A percentile compares a stretch with the other conserved stretches of the same genome.
These are phyloP conservation scores for Trichoderma semiorbis DNA, from an alignment of 2,329 filamentous ascomycete species.

Conservation along the genomic window DNA sequence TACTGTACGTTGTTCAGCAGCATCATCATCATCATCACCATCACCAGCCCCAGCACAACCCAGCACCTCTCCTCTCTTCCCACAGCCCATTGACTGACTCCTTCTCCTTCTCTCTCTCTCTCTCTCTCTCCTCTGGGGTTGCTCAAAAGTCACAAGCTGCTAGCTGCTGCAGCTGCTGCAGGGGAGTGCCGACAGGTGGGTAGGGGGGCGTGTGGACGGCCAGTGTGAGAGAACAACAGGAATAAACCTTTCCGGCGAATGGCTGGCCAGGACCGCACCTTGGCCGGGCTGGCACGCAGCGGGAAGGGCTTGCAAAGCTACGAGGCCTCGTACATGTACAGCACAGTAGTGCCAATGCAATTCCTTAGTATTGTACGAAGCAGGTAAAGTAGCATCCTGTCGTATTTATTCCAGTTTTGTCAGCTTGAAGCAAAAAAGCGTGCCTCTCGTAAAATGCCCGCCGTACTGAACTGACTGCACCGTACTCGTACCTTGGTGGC, in stretches of 20 bases:
- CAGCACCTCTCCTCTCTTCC: not conserved
- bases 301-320: not conserved
- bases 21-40: not conserved
- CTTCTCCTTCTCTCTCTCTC: not conserved
- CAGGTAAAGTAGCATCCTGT: not conserved
- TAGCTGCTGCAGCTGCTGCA: conserved; percentile 9
- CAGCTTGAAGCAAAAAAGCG: not conserved
- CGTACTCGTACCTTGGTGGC: not conserved
- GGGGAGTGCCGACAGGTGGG: conserved; percentile 5
- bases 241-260: conserved; percentile 1
- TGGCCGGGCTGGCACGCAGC: conserved; percentile 11
- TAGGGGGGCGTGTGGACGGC: not conserved
- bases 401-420: not conserved
- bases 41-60: not conserved
- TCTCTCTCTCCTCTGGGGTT: not conserved
- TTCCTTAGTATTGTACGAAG: not conserved
- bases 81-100: not conserved
- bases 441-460: not conserved
- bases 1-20: not conserved
- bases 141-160: not conserved
- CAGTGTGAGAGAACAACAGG: not conserved
- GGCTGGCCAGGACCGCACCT: not conserved
- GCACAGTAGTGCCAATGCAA: not conserved
- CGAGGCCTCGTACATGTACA: not conserved
- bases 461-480: not conserved